A percentile compares a stretch with the other conserved stretches of the same genome.
Evolutionary conservation across 1,139 yeast species (phyloP).

Genomic region (Candida dubliniensis): DNA sequence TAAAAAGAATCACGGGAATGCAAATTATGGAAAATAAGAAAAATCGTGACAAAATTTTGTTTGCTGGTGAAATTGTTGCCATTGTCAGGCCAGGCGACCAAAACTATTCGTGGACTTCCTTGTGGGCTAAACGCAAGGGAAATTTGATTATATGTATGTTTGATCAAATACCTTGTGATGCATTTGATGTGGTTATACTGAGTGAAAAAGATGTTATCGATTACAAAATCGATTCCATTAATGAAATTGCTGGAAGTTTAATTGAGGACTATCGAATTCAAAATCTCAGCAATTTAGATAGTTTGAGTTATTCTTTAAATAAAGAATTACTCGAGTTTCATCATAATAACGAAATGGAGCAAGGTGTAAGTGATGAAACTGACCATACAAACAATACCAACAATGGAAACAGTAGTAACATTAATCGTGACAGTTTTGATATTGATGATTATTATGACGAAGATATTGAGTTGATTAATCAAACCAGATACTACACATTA

Average conservation of each 20-base stretch:
- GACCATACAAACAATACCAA: no score
- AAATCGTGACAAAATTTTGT: conserved; percentile 32
- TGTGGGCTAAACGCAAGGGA: conserved; percentile 83
- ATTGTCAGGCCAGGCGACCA: conserved; percentile 50
- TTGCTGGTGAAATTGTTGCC: conserved; percentile 60
- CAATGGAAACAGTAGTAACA: no score
- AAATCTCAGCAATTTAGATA: conserved; percentile 21
- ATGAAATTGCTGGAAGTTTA: conserved; percentile 45
- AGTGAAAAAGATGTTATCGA: conserved; percentile 20
- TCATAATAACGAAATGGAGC: conserved; percentile 11
- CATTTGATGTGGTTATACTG: conserved; percentile 59
- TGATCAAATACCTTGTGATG: conserved; percentile 85
- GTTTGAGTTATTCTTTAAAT: conserved; percentile 35
- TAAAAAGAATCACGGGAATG: conserved; percentile 46
- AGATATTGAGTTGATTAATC: conserved; percentile 53
- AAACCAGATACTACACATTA: conserved; percentile 62
- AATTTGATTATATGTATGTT: conserved; percentile 77
- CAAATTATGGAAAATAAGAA: conserved; percentile 3
- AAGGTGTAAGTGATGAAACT: conserved; percentile 17
- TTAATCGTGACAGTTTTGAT: no score
- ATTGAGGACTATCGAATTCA: conserved; percentile 23
- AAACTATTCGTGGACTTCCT: conserved; percentile 70
- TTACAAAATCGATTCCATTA: conserved; percentile 35
- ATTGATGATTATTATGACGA: conserved; percentile 7
- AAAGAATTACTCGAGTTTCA: conserved; percentile 21